Evolutionary conservation across 2,329 filamentous ascomycete genomes (phyloP).

Genomic region (Dactylellina leptospora): DNA sequence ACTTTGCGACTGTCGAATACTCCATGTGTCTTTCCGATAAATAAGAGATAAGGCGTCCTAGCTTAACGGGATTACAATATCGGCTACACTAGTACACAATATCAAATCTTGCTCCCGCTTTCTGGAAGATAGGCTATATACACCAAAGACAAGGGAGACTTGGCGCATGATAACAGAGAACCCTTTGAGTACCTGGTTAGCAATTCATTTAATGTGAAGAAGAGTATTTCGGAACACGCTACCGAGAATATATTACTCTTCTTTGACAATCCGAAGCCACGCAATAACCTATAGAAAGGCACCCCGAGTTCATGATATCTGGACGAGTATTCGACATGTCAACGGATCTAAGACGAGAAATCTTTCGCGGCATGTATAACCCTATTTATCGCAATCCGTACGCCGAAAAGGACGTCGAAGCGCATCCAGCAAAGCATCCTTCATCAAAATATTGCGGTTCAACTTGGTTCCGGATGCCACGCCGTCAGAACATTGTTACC

Average conservation of each 20-base stretch:
- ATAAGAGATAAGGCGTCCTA: too few relatives aligned
- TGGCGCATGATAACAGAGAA: too few relatives aligned
- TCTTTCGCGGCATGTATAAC: constrained; percentile 41
- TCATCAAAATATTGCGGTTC: background rate
- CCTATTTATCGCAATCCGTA: constrained; percentile 26
- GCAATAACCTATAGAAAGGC: background rate
- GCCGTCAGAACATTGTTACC: constrained; percentile 22
- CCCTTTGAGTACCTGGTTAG: too few relatives aligned
- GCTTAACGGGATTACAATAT: too few relatives aligned
- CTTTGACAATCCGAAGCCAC: background rate
- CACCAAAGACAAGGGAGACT: too few relatives aligned
- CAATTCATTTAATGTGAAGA: too few relatives aligned
- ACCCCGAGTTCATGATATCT: background rate
- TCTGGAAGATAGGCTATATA: too few relatives aligned
- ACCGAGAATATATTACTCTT: background rate
- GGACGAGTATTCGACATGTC: constrained; percentile 3
- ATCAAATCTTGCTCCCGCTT: too few relatives aligned
- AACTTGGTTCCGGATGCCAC: constrained; percentile 24
- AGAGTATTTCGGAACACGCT: background rate
- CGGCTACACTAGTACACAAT: too few relatives aligned
- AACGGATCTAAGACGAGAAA: constrained; percentile 27
- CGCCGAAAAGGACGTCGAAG: background rate
- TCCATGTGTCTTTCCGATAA: too few relatives aligned
- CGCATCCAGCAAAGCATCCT: background rate
- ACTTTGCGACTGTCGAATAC: too few relatives aligned